Evolutionary conservation across 2,329 filamentous ascomycete species (phyloP), one percentile per base, ranked within the genome.

Genomic region (Trichophyton rubrum): DNA sequence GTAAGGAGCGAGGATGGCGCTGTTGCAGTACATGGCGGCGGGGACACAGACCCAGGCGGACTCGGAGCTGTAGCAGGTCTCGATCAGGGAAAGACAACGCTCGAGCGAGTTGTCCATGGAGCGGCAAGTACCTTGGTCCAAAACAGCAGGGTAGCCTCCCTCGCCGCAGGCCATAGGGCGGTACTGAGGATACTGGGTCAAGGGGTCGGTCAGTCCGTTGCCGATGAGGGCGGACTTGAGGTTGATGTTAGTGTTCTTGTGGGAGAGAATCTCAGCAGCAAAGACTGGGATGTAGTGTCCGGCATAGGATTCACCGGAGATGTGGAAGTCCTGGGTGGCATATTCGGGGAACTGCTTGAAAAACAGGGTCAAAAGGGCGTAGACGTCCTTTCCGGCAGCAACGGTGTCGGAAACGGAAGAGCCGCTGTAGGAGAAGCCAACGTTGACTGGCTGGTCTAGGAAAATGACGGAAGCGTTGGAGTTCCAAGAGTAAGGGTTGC

Each of bases 271-370:
- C 81, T 96, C 91, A 2, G 87, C 85, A 58, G 90, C 85, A 69
- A 96, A 96, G 66, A 92, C 89, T 49, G 91, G 91, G 66, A 96
- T 95, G 78, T 96, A 96, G 78, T 96, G 91, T 43, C 91, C 91
- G 67, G 88, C 91, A 71, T 96, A 96, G 1, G 89, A 95, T 79
- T 96, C 91, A 74, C 91, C 91, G 65, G 91, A 87, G 76, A 96
- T 96, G 81, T 99, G 92, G 85, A 99, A 99, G 77, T 92, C 87
- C 77, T 97, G 93, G 72, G 86, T 82, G 57, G 90, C 84, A 72
- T 99, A 99, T 77, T 99, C 83, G 62, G 93, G 93, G 82, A 97
- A 99, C 74, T 97, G 89, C 78, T 96, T 88, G 84, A 99, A 99
- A 85, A 99, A 99, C 67, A 99, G 88, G 47, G 91, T 95, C 66